Percentiles rank a stretch among this genome's conserved stretches.
These are phyloP conservation scores for Haberlea rhodopensis DNA, from an alignment of 257 asterid genomes.

Conservation along the genomic window DNA sequence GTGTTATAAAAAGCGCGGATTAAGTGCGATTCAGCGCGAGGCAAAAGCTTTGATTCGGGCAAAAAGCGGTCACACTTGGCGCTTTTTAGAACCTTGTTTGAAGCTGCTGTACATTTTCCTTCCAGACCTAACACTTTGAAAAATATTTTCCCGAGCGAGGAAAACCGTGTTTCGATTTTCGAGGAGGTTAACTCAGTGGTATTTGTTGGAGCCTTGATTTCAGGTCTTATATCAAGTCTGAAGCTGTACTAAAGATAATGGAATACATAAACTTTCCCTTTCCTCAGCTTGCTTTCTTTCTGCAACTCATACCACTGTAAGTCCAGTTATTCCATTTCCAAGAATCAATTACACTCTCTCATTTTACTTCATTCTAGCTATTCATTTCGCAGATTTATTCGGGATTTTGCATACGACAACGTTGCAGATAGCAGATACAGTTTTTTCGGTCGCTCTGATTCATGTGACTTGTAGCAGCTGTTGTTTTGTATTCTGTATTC, in stretches of 20 bases:
- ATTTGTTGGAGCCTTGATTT: slow-evolving; percentile 22
- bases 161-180: background rate
- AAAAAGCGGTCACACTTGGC: too few relatives aligned
- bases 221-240: slow-evolving; percentile 87
- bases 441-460: slow-evolving; percentile 76
- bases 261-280: slow-evolving; percentile 75
- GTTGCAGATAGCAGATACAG: slow-evolving; percentile 81
- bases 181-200: background rate
- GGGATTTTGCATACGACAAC: slow-evolving; percentile 72
- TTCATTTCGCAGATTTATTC: slow-evolving; percentile 60
- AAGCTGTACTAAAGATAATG: slow-evolving; percentile 89
- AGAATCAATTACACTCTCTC: background rate
- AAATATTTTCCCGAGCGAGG: too few relatives aligned
- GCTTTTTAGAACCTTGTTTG: too few relatives aligned
- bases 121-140: background rate
- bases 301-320: slow-evolving; percentile 78
- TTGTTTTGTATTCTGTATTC: too few relatives aligned
- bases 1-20: too few relatives aligned
- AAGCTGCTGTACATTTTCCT: slow-evolving; percentile 1
- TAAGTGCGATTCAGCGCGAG: too few relatives aligned
- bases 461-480: slow-evolving; percentile 60
- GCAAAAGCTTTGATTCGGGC: too few relatives aligned
- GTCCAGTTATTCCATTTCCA: slow-evolving; percentile 26
- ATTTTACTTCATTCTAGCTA: slow-evolving; percentile 20
- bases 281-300: slow-evolving; percentile 73